Conservation (phyloP, 2,329 filamentous ascomycete genomes). For the Plectosphaerella plurivora region DNA sequence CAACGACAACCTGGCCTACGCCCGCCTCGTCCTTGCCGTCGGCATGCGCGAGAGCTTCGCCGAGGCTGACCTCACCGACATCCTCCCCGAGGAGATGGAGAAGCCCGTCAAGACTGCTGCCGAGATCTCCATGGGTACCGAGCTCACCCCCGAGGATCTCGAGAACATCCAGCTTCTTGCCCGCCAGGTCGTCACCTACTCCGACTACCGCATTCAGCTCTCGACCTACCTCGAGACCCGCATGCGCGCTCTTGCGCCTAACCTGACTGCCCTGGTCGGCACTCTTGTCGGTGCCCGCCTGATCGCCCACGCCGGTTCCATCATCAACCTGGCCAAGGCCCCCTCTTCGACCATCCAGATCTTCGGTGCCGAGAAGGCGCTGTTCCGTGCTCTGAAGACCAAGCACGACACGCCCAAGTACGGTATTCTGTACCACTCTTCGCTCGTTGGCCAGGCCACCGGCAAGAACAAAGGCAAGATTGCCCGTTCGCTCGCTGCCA, state of each 20-base stretch:
- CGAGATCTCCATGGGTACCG: conserved; percentile 97
- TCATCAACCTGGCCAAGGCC: conserved; percentile 92
- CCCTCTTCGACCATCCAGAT: conserved; percentile 97
- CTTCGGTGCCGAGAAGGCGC: conserved; percentile 94
- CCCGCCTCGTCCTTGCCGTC: conserved; percentile 80
- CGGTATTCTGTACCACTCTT: conserved; percentile 88
- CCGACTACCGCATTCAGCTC: conserved; percentile 84
- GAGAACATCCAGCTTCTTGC: conserved; percentile 89
- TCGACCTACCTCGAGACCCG: conserved; percentile 85
- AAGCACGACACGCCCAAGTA: conserved; percentile 99
- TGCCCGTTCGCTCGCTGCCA: conserved; percentile 90
- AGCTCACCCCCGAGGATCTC: conserved; percentile 89
- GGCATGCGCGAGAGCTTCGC: conserved; percentile 82
- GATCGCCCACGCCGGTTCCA: conserved; percentile 89
- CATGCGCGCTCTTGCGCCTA: conserved; percentile 96
- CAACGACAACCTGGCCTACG: conserved; percentile 94
- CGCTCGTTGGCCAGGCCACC: conserved; percentile 91
- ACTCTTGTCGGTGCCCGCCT: conserved; percentile 91
- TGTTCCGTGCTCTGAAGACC: conserved; percentile 97
- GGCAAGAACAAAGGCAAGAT: conserved; percentile 99
- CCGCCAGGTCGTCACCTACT: conserved; percentile 88
- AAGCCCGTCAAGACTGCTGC: conserved; percentile 86
- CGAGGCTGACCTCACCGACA: conserved; percentile 75
- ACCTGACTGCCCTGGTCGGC: conserved; percentile 88
- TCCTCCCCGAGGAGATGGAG: conserved; percentile 95